A percentile compares a stretch with the other conserved stretches of the same genome.
phyloP scores from a whole-genome alignment of 2,329 filamentous ascomycete genomes.

The Zymoseptoria tritici region DNA sequence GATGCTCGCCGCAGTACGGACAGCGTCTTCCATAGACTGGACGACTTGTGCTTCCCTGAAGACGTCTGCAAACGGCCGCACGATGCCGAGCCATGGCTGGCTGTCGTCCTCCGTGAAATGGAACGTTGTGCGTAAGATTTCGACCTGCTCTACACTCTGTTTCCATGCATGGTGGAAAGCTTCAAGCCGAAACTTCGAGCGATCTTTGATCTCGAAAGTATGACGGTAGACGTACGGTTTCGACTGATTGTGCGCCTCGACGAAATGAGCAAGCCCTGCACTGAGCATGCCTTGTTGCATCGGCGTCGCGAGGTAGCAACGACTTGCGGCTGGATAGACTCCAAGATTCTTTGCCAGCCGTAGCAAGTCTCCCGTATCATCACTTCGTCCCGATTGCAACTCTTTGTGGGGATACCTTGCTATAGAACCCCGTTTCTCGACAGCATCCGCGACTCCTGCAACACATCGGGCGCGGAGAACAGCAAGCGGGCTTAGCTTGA shows the following conservation, averaged over 20 bases:
- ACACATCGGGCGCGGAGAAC: conserved; percentile 3
- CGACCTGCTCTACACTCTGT: conserved; percentile 1
- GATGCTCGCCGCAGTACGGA: conserved; percentile 6
- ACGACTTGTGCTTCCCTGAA: conserved; percentile 1
- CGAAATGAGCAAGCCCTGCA: conserved; percentile 6
- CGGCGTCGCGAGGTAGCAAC: conserved; percentile 3
- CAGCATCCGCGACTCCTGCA: not conserved
- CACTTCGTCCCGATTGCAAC: not conserved
- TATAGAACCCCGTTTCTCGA: not conserved
- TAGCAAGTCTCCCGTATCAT: not conserved
- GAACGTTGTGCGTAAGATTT: conserved; percentile 11
- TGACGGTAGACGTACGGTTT: conserved; percentile 11
- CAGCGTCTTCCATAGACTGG: conserved; percentile 3
- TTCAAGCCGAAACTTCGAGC: not conserved
- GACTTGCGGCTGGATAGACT: not conserved
- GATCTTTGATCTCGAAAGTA: conserved; percentile 8
- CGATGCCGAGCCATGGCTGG: conserved; percentile 10
- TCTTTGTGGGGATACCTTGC: not conserved
- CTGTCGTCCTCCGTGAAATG: conserved; percentile 7
- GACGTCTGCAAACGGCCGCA: conserved; percentile 1
- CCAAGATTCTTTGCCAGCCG: not conserved
- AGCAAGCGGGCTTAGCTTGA: conserved; percentile 9
- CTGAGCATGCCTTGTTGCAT: conserved; percentile 13
- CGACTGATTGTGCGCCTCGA: not conserved
- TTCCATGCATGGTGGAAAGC: conserved; percentile 7